Percentiles rank a stretch among this genome's conserved stretches.
Conservation (phyloP, 129 eudicot genomes). For the Arctium lappa region DNA sequence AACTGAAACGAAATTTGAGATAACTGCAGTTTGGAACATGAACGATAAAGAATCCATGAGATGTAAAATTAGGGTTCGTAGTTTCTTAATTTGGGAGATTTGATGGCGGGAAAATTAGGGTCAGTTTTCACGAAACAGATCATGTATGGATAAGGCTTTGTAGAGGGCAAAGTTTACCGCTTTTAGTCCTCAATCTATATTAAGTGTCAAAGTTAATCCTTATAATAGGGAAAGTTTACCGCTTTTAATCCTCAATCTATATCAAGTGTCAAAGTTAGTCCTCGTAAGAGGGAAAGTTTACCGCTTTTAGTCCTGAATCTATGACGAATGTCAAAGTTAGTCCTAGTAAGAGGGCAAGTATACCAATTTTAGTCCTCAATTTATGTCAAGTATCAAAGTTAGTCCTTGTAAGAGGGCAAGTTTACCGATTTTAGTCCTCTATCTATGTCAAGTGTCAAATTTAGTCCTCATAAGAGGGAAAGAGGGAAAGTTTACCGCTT, state of each 20-base stretch:
- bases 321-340: neutral
- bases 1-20: slow-evolving; percentile 15
- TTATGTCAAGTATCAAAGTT: neutral
- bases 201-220: neutral
- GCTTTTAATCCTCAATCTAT: no score
- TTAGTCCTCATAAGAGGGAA: neutral
- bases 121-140: neutral
- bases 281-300: neutral
- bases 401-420: neutral
- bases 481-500: no score
- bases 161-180: neutral
- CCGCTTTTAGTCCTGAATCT: no score
- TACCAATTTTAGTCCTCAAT: no score
- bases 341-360: neutral
- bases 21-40: slow-evolving; percentile 11
- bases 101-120: slow-evolving; percentile 48
- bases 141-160: slow-evolving; percentile 2
- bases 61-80: slow-evolving; percentile 10
- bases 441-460: no score
- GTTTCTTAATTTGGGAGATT: neutral
- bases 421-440: no score
- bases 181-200: no score
- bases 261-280: neutral
- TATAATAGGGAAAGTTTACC: neutral
- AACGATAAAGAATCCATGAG: slow-evolving; percentile 34